Evolutionary conservation across 192 early-diverging fungal genomes (phyloP), one percentile per base, ranked within the genome.

Genomic region (Podila minutissima): DNA sequence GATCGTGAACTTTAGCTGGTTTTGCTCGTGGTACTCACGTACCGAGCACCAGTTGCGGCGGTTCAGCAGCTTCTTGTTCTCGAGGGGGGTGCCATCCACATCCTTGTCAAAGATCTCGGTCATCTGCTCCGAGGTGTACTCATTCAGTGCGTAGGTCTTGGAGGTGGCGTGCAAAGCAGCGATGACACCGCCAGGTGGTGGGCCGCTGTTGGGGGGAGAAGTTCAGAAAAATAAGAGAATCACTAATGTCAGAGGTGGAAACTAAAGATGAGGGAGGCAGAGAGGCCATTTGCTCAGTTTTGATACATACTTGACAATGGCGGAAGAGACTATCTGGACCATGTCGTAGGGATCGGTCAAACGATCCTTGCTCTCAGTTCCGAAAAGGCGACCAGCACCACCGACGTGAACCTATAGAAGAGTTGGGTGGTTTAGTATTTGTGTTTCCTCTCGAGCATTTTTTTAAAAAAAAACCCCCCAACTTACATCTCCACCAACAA

Each of bases 401-500:
- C 91, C 88, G 84, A 89, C 88, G 74, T 90, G 91, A 51, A 93
- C 83, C 88, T 88, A 48, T 29, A 31, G 35, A 48, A 37, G 2
- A 26, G 26, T 31, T 74, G 55, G 62, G 7, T 64, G 64, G 31
- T 13, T 67, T 33, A 12, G 4, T 24, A 15, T 64, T 1, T 41
- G 12, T 41, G 11, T 41, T 12, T 12, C 9, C 38, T 41, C 38
- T 41, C 1, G 12, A 13, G 38, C 9, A 41, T 73, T 24, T 31
- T 22, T 1, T n/a, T n/a, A 5, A 24, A 29, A 35, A 24, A 20
- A 58, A 12, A 8, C n/a, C 11, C 8, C 11, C 71, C 72, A 83
- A 82, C 91, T 86, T 72, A 93, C 95, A 81, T 97, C 95, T 28
- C 95, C 95, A 41, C 87, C 89, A 5, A 95, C 83, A 82, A 95